Evolutionary conservation across 1,284 basidiomycete species (phyloP), one percentile per base, ranked within the genome.

Genomic region (Ceratobasidium sp.): DNA sequence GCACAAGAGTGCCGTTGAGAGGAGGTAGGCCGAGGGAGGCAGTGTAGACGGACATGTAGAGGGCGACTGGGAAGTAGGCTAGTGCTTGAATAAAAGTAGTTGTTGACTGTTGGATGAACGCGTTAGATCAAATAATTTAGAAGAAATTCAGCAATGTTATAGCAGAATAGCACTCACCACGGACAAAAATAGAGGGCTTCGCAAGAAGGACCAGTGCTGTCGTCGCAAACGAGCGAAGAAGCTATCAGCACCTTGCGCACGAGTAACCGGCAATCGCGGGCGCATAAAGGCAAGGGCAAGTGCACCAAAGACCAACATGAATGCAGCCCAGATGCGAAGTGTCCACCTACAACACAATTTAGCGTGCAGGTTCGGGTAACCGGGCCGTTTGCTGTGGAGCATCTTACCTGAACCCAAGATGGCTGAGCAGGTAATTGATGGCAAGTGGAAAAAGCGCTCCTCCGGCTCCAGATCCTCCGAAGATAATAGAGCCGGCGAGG

Each of bases 391-490:
- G 44, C 23, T 46, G 46, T 32, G 13, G 30, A 26, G 13, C 6
- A 49, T 16, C 47, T 28, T 26, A 57, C 57, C 73, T 47, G 55
- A 76, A 78, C 4, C 77, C 77, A 9, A 78, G 38, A 6, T 32
- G 30, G 8, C 59, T 41, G 35, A 78, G 76, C 4, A 77, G 46
- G n/a, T 50, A 64, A 49, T 74, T 74, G 30, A 77, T 47, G 8
- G 74, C 38, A 1, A 77, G 59, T 0, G 77, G 78, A 43, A 76
- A 78, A 7, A 72, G 41, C 13, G 63, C 75, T 35, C 77, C 77
- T 18, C 77, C 77, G 2, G 74, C 57, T 7, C 76, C 76, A 11
- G 73, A 63, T 8, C 77, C 77, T 26, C 75, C 73, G 49, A 77
- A 76, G 35, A 76, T 75, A 16, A 67, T 61, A 1, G 69, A 52